Evolutionary conservation across 768 basidiomycete species (phyloP).

Genomic region (Agrocybe pediades): DNA sequence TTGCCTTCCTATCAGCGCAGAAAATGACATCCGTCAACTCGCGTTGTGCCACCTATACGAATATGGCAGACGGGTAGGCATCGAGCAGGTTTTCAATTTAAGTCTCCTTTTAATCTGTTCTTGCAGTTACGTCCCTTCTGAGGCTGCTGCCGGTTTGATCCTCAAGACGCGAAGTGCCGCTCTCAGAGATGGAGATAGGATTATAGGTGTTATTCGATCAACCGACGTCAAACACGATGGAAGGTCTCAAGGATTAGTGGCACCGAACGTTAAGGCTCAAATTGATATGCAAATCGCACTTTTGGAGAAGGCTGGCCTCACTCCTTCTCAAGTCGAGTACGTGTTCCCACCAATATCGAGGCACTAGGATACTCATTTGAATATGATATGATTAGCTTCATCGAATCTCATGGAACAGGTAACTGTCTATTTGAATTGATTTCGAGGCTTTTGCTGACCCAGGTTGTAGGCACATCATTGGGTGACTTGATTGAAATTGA

Average conservation of each 20-base stretch:
- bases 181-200: conserved; percentile 33
- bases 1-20: conserved; percentile 33
- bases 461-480: conserved; percentile 30
- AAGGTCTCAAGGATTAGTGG: conserved; percentile 35
- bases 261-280: conserved; percentile 33
- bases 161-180: conserved; percentile 36
- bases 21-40: conserved; percentile 34
- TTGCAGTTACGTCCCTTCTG: conserved; percentile 34
- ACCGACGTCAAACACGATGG: conserved; percentile 36
- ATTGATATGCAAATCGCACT: conserved; percentile 31
- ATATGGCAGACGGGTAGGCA: conserved; percentile 34
- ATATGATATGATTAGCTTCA: conserved; percentile 24
- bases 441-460: not conserved
- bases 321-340: conserved; percentile 34
- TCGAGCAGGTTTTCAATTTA: not conserved
- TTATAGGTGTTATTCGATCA: conserved; percentile 30
- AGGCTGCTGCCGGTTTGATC: conserved; percentile 35
- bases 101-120: not conserved
- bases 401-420: conserved; percentile 40
- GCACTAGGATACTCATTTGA: not conserved
- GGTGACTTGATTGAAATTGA: conserved; percentile 39
- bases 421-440: not conserved
- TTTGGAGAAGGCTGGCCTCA: conserved; percentile 27
- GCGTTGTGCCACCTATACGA: conserved; percentile 35
- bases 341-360: conserved; percentile 7